phyloP scores from a whole-genome alignment of 768 basidiomycete genomes.

The Agaricus blazei region DNA sequence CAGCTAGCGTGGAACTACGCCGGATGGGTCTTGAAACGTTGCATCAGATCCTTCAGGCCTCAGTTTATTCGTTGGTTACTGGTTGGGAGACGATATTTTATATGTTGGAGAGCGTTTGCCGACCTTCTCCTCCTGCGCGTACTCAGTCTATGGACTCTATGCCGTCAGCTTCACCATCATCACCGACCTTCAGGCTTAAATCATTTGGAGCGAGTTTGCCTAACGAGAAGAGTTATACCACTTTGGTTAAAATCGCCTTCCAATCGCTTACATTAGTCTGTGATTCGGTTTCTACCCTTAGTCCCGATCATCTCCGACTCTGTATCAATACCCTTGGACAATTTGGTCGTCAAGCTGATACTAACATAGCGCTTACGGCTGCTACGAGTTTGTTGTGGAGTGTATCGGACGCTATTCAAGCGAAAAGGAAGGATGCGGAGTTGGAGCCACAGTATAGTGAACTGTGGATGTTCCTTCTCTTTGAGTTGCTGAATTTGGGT shows the following conservation, averaged over 20 bases:
- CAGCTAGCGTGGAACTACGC: constrained; percentile 68
- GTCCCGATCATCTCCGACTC: constrained; percentile 73
- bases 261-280: constrained; percentile 92
- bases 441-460: constrained; percentile 73
- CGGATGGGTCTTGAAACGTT: constrained; percentile 87
- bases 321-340: constrained; percentile 90
- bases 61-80: constrained; percentile 85
- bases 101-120: constrained; percentile 88
- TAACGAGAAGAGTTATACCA: constrained; percentile 64
- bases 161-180: constrained; percentile 31
- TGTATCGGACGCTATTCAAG: constrained; percentile 92
- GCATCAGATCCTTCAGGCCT: constrained; percentile 85
- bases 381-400: constrained; percentile 93
- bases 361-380: constrained; percentile 93
- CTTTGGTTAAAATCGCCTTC: constrained; percentile 88
- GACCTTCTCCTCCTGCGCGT: constrained; percentile 25
- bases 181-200: constrained; percentile 29
- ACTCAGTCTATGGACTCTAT: constrained; percentile 38
- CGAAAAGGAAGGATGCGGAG: constrained; percentile 60
- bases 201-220: constrained; percentile 51
- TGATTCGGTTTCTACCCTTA: constrained; percentile 82
- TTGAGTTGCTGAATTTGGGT: constrained; percentile 79
- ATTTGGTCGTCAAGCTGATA: constrained; percentile 90
- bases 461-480: constrained; percentile 91
- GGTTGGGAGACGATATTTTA: constrained; percentile 95